Percentiles rank a stretch among this genome's conserved stretches.
These are phyloP conservation scores for Rhinocladiella similis DNA, from an alignment of 2,329 filamentous ascomycete genomes.

Conservation along the genomic window DNA sequence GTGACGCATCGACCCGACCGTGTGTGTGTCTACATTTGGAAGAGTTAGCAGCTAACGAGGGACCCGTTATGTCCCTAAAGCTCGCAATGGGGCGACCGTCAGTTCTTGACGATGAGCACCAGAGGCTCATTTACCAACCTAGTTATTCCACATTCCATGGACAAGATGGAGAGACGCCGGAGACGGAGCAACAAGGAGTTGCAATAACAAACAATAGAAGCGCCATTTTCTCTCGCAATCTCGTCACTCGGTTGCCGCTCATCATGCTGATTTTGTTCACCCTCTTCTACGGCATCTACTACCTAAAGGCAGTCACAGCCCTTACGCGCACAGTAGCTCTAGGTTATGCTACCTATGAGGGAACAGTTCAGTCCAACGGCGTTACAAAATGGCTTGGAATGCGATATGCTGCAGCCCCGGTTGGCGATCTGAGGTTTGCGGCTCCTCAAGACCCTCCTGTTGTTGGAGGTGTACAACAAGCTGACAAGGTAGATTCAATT, in stretches of 20 bases:
- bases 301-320: conserved; percentile 25
- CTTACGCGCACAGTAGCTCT: conserved; percentile 55
- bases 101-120: too few species aligned
- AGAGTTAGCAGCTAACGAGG: too few species aligned
- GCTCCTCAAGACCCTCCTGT: conserved; percentile 63
- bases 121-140: too few species aligned
- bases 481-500: conserved; percentile 50
- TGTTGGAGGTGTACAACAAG: conserved; percentile 50
- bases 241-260: not conserved
- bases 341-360: conserved; percentile 66
- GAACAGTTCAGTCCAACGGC: conserved; percentile 55
- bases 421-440: conserved; percentile 65
- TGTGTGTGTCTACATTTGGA: too few species aligned
- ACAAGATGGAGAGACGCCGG: too few species aligned
- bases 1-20: too few species aligned
- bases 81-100: too few species aligned
- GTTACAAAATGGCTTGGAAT: conserved; percentile 73
- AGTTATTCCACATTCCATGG: too few species aligned
- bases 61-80: too few species aligned
- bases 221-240: not conserved
- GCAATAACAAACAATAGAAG: not conserved
- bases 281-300: conserved; percentile 3
- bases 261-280: conserved; percentile 1
- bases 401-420: conserved; percentile 69
- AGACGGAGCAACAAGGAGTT: not conserved